Percentiles rank a stretch among this genome's conserved stretches.
Evolutionary conservation across 2,329 filamentous ascomycete genomes (phyloP).

Genomic region (Apiospora hydei): DNA sequence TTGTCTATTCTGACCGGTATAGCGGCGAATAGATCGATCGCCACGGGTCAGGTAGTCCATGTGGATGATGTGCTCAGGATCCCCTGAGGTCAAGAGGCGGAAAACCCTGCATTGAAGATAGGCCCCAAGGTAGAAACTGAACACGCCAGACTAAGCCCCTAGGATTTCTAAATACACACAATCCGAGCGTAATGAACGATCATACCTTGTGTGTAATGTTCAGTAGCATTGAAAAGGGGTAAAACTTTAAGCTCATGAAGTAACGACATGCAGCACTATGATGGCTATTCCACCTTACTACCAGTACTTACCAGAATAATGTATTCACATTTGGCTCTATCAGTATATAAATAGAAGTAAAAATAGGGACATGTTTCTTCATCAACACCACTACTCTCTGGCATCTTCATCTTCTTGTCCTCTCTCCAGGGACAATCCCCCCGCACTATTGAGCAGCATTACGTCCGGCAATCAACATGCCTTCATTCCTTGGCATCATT

Average conservation of each 20-base stretch:
- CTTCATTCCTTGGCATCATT: background rate
- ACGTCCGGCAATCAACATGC: background rate
- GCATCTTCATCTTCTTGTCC: background rate
- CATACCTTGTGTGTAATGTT: background rate
- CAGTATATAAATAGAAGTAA: background rate
- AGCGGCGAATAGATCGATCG: slow-evolving; percentile 64
- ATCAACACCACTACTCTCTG: background rate
- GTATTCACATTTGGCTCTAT: background rate
- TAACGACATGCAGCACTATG: background rate
- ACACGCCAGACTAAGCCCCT: background rate
- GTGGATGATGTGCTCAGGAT: slow-evolving; percentile 58
- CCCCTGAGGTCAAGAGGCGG: background rate
- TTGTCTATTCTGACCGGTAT: slow-evolving; percentile 67
- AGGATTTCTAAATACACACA: background rate
- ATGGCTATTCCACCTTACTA: background rate
- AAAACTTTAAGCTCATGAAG: background rate
- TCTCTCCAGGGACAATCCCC: background rate
- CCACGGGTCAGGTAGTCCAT: slow-evolving; percentile 62
- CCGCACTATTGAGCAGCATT: no score
- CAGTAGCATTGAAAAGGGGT: background rate
- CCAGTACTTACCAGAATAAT: background rate
- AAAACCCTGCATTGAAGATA: background rate
- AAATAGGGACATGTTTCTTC: background rate
- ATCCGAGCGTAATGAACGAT: background rate
- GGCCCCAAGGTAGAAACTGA: background rate